Conservation (phyloP, 2,329 filamentous ascomycete species). For the Trichoderma oligosporum region DNA sequence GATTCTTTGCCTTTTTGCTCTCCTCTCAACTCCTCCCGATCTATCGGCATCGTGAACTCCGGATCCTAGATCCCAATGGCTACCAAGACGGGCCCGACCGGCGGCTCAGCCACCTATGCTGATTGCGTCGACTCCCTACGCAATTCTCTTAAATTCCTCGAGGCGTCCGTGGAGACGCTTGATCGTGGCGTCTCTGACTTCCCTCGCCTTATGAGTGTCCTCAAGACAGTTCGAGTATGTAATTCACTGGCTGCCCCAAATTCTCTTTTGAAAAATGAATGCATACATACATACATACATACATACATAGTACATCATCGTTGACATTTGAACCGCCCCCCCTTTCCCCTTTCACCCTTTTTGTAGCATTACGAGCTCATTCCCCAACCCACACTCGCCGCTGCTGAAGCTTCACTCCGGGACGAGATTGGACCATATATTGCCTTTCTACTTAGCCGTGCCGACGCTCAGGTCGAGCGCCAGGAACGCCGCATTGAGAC, state of each 20-base stretch:
- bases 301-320: not conserved
- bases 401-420: conserved; percentile 78
- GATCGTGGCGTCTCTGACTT: conserved; percentile 56
- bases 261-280: too few relatives aligned
- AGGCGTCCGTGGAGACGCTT: conserved; percentile 57
- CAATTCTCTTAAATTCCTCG: conserved; percentile 57
- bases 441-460: conserved; percentile 70
- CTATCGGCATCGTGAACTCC: conserved; percentile 19
- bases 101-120: conserved; percentile 41
- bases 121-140: conserved; percentile 59
- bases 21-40: conserved; percentile 10
- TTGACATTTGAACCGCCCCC: conserved; percentile 14
- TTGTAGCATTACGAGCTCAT: conserved; percentile 85
- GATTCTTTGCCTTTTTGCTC: not conserved
- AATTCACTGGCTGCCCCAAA: not conserved
- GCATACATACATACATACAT: too few relatives aligned
- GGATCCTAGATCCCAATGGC: conserved; percentile 20
- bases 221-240: conserved; percentile 56
- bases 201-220: conserved; percentile 51
- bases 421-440: conserved; percentile 90
- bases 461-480: conserved; percentile 78
- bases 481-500: conserved; percentile 79
- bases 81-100: conserved; percentile 26
- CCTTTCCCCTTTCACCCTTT: not conserved
- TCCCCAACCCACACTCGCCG: conserved; percentile 74